Evolutionary conservation across 257 asterid genomes (phyloP).

Genomic region (Thymus quinquecostatus): DNA sequence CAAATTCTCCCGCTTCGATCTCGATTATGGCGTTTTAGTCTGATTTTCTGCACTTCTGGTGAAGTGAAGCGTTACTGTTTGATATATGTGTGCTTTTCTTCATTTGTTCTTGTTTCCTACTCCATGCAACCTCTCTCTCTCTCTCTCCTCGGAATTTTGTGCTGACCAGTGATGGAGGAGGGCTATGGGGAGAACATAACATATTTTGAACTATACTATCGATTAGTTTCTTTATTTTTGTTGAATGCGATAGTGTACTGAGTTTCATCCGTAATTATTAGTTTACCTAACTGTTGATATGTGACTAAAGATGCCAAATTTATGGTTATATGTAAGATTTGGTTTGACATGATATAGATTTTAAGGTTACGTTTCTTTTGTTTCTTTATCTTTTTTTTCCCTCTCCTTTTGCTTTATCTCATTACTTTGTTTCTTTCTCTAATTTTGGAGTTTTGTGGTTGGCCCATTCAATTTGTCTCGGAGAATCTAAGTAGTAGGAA

Average conservation of each 20-base stretch:
- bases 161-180: conserved; percentile 40
- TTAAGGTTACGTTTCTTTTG: conserved; percentile 42
- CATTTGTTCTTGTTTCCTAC: conserved; percentile 26
- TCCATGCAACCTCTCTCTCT: neutral
- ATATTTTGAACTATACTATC: neutral
- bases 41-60: conserved; percentile 21
- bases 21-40: conserved; percentile 5
- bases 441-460: conserved; percentile 68
- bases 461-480: conserved; percentile 54
- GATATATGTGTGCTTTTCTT: conserved; percentile 25
- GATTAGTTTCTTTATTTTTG: neutral
- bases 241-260: neutral
- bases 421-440: conserved; percentile 42
- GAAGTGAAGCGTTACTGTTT: neutral
- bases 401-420: conserved; percentile 28
- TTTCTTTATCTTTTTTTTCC: conserved; percentile 31
- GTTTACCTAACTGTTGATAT: conserved; percentile 25
- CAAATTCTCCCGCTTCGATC: neutral
- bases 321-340: conserved; percentile 31
- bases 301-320: conserved; percentile 33
- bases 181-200: conserved; percentile 3
- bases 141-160: conserved; percentile 41
- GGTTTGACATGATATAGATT: conserved; percentile 48
- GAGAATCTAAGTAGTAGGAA: conserved; percentile 48
- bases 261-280: conserved; percentile 26